phyloP scores from a whole-genome alignment of 805 yeast genomes.

The Cyberlindnera mycetangii region DNA sequence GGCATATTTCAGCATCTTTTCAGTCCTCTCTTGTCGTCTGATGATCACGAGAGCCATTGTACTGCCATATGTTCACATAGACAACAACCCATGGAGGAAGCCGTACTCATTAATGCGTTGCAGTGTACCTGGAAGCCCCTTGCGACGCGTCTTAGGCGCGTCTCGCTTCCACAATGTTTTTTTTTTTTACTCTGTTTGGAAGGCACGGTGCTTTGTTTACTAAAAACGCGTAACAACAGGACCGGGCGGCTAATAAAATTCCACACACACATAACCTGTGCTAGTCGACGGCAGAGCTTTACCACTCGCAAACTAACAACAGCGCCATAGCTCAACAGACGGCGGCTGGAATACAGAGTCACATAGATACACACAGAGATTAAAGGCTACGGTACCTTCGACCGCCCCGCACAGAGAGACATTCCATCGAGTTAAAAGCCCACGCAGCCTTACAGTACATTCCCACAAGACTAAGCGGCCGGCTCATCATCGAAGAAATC shows the following conservation, averaged over 20 bases:
- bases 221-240: background rate
- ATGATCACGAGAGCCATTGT: too few relatives aligned
- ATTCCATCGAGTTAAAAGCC: background rate
- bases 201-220: slow-evolving; percentile 10
- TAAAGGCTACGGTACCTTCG: too few relatives aligned
- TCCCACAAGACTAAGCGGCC: background rate
- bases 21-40: too few relatives aligned
- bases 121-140: too few relatives aligned
- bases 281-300: background rate
- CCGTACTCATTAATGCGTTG: too few relatives aligned
- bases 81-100: too few relatives aligned
- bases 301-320: background rate
- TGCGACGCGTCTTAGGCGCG: slow-evolving; percentile 3
- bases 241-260: slow-evolving; percentile 1
- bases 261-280: background rate
- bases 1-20: too few relatives aligned
- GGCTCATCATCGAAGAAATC: background rate
- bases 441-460: too few relatives aligned
- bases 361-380: too few relatives aligned
- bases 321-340: background rate
- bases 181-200: background rate
- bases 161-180: background rate
- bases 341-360: background rate
- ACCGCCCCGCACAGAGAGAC: too few relatives aligned
- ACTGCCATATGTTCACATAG: too few relatives aligned